Percentiles rank a stretch among this genome's conserved stretches.
Conservation (phyloP, 1,139 yeast species). For the Chernovozyma sophiae-reginae region DNA sequence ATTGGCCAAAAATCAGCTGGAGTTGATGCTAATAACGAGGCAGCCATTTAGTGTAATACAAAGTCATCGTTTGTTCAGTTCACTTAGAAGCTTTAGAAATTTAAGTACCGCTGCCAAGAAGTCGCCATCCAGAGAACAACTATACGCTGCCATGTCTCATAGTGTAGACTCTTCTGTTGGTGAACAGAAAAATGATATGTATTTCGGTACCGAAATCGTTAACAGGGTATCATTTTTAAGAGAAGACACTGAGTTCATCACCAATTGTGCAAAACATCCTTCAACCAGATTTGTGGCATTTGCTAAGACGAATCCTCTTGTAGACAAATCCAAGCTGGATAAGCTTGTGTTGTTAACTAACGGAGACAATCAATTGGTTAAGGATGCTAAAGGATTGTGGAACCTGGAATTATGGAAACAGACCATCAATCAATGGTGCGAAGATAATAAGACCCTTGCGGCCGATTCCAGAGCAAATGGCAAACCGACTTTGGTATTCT, state of each 20-base stretch:
- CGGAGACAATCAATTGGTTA: constrained; percentile 23
- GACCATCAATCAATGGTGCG: constrained; percentile 22
- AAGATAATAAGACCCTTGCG: constrained; percentile 33
- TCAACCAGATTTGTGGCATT: constrained; percentile 56
- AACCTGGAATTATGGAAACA: constrained; percentile 19
- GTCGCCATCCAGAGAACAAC: too few relatives aligned
- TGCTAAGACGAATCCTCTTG: constrained; percentile 33
- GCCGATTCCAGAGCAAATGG: constrained; percentile 26
- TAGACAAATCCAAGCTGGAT: constrained; percentile 25
- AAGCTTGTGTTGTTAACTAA: constrained; percentile 34
- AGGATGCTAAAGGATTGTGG: constrained; percentile 15
- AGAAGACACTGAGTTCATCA: constrained; percentile 58
- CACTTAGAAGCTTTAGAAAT: too few relatives aligned
- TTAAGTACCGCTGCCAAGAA: too few relatives aligned
- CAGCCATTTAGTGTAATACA: too few relatives aligned
- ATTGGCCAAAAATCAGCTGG: too few relatives aligned
- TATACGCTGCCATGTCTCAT: constrained; percentile 17
- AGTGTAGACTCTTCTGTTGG: constrained; percentile 11
- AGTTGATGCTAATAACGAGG: too few relatives aligned
- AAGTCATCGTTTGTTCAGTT: too few relatives aligned
- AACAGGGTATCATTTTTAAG: constrained; percentile 81
- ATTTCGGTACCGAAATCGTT: constrained; percentile 54
- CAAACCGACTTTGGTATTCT: constrained; percentile 51
- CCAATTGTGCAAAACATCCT: constrained; percentile 46
- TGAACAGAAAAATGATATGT: constrained; percentile 30